Conservation (phyloP, 2,329 filamentous ascomycete species). For the Ophiosphaerella narmari region DNA sequence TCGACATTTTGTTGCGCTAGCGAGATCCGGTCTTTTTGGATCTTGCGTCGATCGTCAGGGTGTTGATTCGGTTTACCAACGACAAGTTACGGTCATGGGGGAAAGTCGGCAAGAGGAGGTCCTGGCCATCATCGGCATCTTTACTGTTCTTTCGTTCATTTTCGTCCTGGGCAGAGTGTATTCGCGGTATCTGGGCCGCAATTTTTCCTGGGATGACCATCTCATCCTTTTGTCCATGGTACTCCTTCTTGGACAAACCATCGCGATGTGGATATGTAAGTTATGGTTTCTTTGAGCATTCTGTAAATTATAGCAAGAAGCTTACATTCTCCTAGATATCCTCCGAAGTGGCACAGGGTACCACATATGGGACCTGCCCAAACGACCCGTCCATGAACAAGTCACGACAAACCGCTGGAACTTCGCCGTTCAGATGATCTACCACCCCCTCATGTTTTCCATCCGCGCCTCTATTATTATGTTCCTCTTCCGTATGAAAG, state of each 20-base stretch:
- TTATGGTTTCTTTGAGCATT: not conserved
- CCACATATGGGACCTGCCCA: conserved; percentile 37
- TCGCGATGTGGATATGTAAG: conserved; percentile 32
- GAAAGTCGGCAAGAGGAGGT: conserved; percentile 34
- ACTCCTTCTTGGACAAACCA: conserved; percentile 28
- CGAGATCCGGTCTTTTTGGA: too few relatives aligned
- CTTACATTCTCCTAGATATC: conserved; percentile 21
- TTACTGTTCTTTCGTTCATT: conserved; percentile 33
- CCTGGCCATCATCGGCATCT: conserved; percentile 32
- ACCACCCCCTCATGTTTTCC: conserved; percentile 44
- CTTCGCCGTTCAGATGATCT: conserved; percentile 45
- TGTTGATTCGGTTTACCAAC: not conserved
- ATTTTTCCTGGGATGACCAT: conserved; percentile 42
- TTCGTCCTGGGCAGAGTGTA: conserved; percentile 33
- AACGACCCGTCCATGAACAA: conserved; percentile 33
- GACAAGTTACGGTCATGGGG: conserved; percentile 15
- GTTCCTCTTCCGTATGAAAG: conserved; percentile 45
- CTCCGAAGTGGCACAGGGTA: conserved; percentile 41
- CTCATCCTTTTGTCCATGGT: conserved; percentile 34
- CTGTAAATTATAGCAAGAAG: not conserved
- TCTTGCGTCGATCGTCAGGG: too few relatives aligned
- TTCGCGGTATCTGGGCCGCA: conserved; percentile 36
- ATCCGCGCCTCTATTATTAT: conserved; percentile 46
- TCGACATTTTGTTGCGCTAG: too few relatives aligned
- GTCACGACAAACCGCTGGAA: conserved; percentile 37